These are phyloP conservation scores for cucumber (Cucumis sativus) DNA, from an alignment of 306 rosid species.

Conservation along the genomic window DNA sequence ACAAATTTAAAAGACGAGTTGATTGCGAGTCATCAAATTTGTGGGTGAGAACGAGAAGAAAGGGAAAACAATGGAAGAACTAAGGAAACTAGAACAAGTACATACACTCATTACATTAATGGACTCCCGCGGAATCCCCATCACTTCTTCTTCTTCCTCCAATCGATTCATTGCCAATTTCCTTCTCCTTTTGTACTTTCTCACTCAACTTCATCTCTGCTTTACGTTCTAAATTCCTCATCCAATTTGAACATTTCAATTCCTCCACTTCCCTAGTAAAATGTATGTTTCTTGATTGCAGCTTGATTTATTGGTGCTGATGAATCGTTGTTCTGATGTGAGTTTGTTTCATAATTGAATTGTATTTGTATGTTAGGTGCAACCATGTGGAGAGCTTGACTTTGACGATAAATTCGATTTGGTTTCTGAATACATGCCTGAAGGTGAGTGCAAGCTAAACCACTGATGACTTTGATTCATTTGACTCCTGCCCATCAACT, in stretches of 20 bases:
- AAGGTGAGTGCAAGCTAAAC: slow-evolving; percentile 20
- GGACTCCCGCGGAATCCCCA: slow-evolving; percentile 24
- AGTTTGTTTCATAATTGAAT: neutral
- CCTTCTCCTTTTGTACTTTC: slow-evolving; percentile 32
- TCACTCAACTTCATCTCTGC: neutral
- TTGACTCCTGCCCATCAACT: neutral
- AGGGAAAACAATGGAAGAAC: slow-evolving; percentile 27
- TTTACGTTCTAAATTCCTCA: neutral
- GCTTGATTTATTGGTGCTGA: neutral
- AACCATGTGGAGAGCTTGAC: slow-evolving; percentile 61
- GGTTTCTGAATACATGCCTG: slow-evolving; percentile 40
- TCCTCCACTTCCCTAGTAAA: neutral
- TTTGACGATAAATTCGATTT: slow-evolving; percentile 34
- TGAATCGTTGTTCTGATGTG: neutral
- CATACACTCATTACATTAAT: slow-evolving; percentile 29
- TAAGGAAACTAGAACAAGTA: slow-evolving; percentile 36
- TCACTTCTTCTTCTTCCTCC: slow-evolving; percentile 8
- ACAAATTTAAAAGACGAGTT: too few species aligned
- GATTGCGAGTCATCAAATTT: neutral
- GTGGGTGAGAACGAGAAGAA: neutral
- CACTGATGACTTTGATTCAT: slow-evolving; percentile 5
- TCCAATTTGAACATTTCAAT: neutral
- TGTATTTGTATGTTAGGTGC: slow-evolving; percentile 13
- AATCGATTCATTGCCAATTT: slow-evolving; percentile 44
- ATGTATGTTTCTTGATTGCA: neutral